Evolutionary conservation across 306 rosid genomes (phyloP), one percentile per base, ranked within the genome.

Genomic region (Psophocarpus tetragonolobus): DNA sequence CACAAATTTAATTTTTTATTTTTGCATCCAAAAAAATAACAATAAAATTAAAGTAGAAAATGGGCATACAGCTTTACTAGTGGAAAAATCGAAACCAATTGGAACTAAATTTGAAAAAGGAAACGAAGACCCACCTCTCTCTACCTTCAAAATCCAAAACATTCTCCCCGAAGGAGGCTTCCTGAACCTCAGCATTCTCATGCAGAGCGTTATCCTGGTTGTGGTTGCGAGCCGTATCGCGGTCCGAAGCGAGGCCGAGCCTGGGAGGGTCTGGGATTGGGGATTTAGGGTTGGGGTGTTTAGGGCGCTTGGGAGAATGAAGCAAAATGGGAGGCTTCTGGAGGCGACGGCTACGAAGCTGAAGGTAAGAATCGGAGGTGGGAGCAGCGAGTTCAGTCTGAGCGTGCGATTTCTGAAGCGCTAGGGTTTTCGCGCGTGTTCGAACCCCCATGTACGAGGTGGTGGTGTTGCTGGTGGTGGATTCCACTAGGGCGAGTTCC

Each of bases 351-450:
- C 90, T 92, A 4, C 97, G 89, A 47, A 92, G 99, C 88, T 92
- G 97, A 5, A 92, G 93, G 68, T 91, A 95, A 17, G 97, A 91
- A 4, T 81, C 89, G 0, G 89, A 76, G 29, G 91, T 26, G 1
- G 85, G 88, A 30, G 57, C 38, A 1, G 44, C 44, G 44, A 84
- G 68, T 0, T 86, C 26, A 2, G 77, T 48, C 27, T 61, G 74
- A 2, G 84, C 18, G 32, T 82, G 85, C 0, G 86, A 81, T 20
- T 85, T 87, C 79, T 87, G 90, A 1, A 91, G 87, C 13, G 99
- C 99, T 81, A 92, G 90, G 88, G 98, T 95, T 87, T 90, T 91
- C 75, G 99, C 97, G 8, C 99, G 92, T 32, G 99, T 95, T 26
- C 96, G 87, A 30, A 95, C 99, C 14, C 99, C 98, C 32, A 79